Evolutionary conservation across 2,329 filamentous ascomycete genomes (phyloP).

Genomic region (Colletotrichum sojae): DNA sequence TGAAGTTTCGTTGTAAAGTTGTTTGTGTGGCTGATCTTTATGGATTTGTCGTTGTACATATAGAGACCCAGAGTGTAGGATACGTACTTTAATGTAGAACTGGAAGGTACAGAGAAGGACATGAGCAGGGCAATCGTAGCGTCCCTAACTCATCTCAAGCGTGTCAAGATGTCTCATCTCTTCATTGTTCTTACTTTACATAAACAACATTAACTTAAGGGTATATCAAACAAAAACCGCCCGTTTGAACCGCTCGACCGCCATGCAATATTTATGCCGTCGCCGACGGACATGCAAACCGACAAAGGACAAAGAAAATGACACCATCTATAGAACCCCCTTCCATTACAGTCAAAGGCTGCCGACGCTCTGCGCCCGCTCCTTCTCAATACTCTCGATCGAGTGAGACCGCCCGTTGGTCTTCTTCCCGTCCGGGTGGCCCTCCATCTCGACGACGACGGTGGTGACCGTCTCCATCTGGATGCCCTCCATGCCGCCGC

Average conservation of each 20-base stretch:
- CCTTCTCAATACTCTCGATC: conserved; percentile 28
- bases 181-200: not conserved
- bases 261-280: not conserved
- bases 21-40: too few relatives aligned
- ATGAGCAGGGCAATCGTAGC: too few relatives aligned
- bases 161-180: too few relatives aligned
- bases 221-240: conserved; percentile 30
- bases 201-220: conserved; percentile 21
- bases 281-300: not conserved
- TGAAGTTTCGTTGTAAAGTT: too few relatives aligned
- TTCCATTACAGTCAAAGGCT: not conserved
- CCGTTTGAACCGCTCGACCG: conserved; percentile 1
- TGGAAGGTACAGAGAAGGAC: too few relatives aligned
- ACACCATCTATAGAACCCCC: not conserved
- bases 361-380: conserved; percentile 31
- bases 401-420: conserved; percentile 11
- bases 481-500: conserved; percentile 47
- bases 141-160: too few relatives aligned
- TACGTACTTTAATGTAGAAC: too few relatives aligned
- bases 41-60: too few relatives aligned
- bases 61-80: too few relatives aligned
- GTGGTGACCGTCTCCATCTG: conserved; percentile 61
- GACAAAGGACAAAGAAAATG: not conserved
- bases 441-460: conserved; percentile 55
- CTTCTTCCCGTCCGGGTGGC: not conserved